Base-by-base conservation (phyloP, 2,329 filamentous ascomycete species). In the Rhinocladiella mackenziei region DNA sequence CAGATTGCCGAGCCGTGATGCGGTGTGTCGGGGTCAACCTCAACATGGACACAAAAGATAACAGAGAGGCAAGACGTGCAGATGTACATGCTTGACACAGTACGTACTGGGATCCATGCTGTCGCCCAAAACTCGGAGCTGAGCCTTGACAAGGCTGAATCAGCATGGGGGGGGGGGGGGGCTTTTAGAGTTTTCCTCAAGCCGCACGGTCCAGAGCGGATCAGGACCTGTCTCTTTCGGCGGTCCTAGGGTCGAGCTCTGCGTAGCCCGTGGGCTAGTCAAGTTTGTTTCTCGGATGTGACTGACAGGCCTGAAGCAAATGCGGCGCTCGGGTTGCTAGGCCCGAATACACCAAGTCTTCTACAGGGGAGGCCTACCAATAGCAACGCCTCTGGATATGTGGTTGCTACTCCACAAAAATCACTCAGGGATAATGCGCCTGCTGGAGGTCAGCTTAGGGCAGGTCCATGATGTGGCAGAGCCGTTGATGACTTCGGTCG, bases 101-200 rank as follows among this genome's bases (percentile, higher is more conserved):
- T 45, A 53, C 50, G 19, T 50, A 53, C 50, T 48, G n/a, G 50
- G 50, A 45, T 53, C 46, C 50, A 53, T 53, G 23, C 22, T 39
- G 39, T 28, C 45, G n/a, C 25, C 17, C 19, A 26, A 23, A 19
- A 26, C 31, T 22, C 32, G 10, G 19, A 28, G 23, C 13, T 35
- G 33, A 43, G 30, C 43, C 19, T 20, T 15, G 40, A 35, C 50
- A 45, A 53, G 50, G 50, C 50, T 53, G 50, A 44, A 44, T 43
- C 38, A 47, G 39, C 36, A 43, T 39, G 38, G 45, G 45, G 38
- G 36, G 28, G 38, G 17, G 13, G 43, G 42, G 38, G 35, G 22
- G 34, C 20, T 17, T 43, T 47, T 49, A 48, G 50, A 43, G 37
- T 45, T 45, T n/a, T 41, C 39, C 41, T 42, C 39, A 28, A 35